Conservation (phyloP, 345 rosid genomes). For the Brassica juncea region DNA sequence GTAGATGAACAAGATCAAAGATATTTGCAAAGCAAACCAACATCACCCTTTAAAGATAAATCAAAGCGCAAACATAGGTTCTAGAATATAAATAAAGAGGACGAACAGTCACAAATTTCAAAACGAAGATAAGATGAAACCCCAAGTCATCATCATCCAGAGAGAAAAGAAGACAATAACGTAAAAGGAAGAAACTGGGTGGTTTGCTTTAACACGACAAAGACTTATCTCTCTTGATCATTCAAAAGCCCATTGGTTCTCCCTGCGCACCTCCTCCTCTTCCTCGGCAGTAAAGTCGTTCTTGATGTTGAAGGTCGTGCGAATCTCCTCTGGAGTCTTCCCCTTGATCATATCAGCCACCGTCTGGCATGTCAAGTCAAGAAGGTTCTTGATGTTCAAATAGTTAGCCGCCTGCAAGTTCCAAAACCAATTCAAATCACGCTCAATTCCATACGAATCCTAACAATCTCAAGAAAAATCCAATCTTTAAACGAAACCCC, state of each 20-base stretch:
- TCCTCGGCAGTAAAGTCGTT: conserved; percentile 59
- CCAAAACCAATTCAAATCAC: not conserved
- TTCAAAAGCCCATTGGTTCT: conserved; percentile 75
- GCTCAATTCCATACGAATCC: not conserved
- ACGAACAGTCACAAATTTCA: not conserved
- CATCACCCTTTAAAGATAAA: not conserved
- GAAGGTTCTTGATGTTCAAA: conserved; percentile 51
- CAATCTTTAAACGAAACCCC: not conserved
- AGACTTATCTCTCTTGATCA: conserved; percentile 19
- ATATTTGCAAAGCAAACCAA: conserved; percentile 15
- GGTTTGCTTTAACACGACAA: not conserved
- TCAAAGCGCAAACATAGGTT: conserved; percentile 22
- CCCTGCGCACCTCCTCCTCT: conserved; percentile 60
- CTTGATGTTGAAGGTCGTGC: conserved; percentile 59
- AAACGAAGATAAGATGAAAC: not conserved
- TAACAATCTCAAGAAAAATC: not conserved
- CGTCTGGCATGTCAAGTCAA: conserved; percentile 62
- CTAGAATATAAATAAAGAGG: not conserved
- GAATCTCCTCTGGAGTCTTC: conserved; percentile 63
- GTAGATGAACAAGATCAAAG: not conserved
- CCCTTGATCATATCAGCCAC: conserved; percentile 77
- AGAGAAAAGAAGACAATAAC: conserved; percentile 10
- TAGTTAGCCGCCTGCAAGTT: conserved; percentile 65
- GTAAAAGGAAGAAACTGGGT: not conserved
- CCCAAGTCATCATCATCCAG: conserved; percentile 9